Conservation (phyloP, 495 filamentous ascomycete species). For the Penicillium herquei region DNA sequence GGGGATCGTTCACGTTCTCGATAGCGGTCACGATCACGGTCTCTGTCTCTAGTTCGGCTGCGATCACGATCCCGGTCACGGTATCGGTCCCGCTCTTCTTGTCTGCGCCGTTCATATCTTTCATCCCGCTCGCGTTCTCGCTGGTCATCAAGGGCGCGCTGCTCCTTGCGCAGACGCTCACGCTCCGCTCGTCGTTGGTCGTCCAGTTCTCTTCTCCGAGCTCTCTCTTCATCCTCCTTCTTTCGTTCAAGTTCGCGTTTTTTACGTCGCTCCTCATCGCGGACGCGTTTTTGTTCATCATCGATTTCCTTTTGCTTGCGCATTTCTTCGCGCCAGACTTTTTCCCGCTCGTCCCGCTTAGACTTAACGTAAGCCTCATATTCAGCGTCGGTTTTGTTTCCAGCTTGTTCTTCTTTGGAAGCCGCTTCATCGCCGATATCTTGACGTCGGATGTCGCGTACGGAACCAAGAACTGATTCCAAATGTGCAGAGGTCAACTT, state of each 20-base stretch:
- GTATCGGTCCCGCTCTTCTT: conserved; percentile 46
- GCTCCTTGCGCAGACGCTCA: conserved; percentile 53
- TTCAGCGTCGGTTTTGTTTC: conserved; percentile 78
- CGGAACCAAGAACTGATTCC: conserved; percentile 59
- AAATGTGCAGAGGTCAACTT: conserved; percentile 64
- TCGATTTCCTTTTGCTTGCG: conserved; percentile 61
- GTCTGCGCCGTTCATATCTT: conserved; percentile 47
- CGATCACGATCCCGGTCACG: conserved; percentile 43
- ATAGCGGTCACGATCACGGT: conserved; percentile 36
- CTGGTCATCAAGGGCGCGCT: conserved; percentile 50
- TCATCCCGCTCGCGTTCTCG: conserved; percentile 37
- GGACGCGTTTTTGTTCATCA: conserved; percentile 63
- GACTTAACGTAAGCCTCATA: conserved; percentile 71
- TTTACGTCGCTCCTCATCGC: conserved; percentile 63
- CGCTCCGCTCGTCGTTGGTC: conserved; percentile 59
- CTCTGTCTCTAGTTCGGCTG: conserved; percentile 23
- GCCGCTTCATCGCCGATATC: conserved; percentile 77
- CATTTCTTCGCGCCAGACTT: conserved; percentile 60
- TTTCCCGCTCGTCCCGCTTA: conserved; percentile 63
- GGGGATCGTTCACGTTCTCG: conserved; percentile 30
- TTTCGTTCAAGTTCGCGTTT: conserved; percentile 61
- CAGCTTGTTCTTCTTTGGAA: conserved; percentile 62
- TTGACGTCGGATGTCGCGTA: conserved; percentile 64
- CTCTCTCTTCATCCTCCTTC: conserved; percentile 58
- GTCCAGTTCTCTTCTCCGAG: conserved; percentile 43